Base-by-base conservation (phyloP, 768 basidiomycete species). In the Tylopilus rubrobrunneus region DNA sequence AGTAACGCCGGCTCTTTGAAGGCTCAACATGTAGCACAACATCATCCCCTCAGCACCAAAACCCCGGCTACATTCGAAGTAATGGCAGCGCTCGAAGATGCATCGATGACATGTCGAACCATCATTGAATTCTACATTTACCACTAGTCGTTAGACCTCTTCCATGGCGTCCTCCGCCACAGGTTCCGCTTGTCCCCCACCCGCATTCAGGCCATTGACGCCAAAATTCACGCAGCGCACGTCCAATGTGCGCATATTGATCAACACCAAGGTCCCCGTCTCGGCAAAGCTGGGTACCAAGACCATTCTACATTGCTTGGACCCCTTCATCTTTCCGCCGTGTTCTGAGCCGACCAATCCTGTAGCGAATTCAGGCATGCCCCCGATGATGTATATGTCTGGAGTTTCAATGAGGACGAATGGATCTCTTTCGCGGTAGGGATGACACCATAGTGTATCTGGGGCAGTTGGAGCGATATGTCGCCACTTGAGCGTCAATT, bases 401-500 rank as follows among this genome's bases (percentile, higher is more conserved):
- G 97, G 97, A 9, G 92, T 87, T 65, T 86, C 79, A n/a, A 73
- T 62, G 31, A 99, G 78, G 52, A 97, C 77, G 72, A 99, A 99
- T 0, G 97, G 97, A 66, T 99, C 97, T 17, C 76, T 74, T 28
- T 82, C 77, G 47, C 88, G 82, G 74, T 88, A 98, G 17, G 97
- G 97, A 68, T 98, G 95, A 62, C 97, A 98, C 94, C 94, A 98
- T 4, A 99, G 78, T 1, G 97, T 99, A 71, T 99, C 97, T 27
- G 97, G 97, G 25, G 96, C 96, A 8, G 97, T 98, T 4, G 97
- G 97, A n/a, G 97, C 94, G 68, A 97, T 84, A 73, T 98, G 96
- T 53, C 94, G 77, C 97, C 96, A 99, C 61, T 78, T 82, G 33
- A 99, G 76, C 11, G 93, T 95, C 40, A 86, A 76, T 63, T 85